Evolutionary conservation across 768 basidiomycete species (phyloP).

Genomic region (Amanita rubescens): DNA sequence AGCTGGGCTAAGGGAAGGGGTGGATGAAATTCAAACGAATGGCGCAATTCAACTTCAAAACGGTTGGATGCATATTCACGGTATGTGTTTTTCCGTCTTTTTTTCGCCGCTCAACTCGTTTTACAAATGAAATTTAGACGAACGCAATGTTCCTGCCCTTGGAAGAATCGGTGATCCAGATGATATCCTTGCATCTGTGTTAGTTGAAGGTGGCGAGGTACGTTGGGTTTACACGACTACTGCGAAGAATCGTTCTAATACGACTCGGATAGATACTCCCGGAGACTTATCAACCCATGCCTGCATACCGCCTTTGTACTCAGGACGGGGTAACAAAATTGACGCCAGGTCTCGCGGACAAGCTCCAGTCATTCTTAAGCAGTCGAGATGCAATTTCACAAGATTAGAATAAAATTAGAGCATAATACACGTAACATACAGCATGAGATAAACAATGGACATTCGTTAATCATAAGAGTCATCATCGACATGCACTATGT

Average conservation of each 20-base stretch:
- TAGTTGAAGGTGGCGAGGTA: conserved; percentile 64
- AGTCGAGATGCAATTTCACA: neutral
- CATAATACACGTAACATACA: neutral
- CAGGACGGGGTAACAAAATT: conserved; percentile 62
- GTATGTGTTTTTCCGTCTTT: conserved; percentile 18
- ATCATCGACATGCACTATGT: neutral
- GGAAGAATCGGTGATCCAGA: conserved; percentile 78
- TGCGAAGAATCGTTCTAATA: neutral
- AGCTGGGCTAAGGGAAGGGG: conserved; percentile 42
- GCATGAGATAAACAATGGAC: neutral
- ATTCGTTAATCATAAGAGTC: neutral
- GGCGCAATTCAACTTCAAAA: conserved; percentile 56
- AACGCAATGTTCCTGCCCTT: conserved; percentile 65
- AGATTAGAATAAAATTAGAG: neutral
- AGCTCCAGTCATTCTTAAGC: conserved; percentile 26
- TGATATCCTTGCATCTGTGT: conserved; percentile 73
- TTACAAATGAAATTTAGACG: conserved; percentile 35
- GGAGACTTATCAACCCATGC: conserved; percentile 80
- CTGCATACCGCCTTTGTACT: conserved; percentile 75
- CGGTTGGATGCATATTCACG: conserved; percentile 88
- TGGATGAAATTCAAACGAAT: conserved; percentile 60
- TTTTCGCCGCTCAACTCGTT: neutral
- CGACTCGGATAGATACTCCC: conserved; percentile 40
- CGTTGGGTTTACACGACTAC: conserved; percentile 8
- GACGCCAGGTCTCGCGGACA: conserved; percentile 52